Conservation (phyloP, 2,329 filamentous ascomycete genomes). For the Dactylellina leptospora region DNA sequence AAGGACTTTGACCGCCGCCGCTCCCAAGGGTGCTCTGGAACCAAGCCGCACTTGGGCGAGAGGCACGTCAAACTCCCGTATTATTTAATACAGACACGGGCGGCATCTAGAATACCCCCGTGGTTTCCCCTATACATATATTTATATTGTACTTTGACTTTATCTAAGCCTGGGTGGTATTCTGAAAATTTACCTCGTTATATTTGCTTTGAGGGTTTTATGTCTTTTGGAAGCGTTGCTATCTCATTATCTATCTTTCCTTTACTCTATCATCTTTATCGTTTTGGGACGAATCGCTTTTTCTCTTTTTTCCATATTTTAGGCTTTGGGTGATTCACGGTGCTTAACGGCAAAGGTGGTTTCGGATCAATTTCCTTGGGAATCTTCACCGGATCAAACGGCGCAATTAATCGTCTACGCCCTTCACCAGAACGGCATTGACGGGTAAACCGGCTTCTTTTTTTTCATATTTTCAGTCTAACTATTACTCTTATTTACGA, state of each 20-base stretch:
- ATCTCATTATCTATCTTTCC: conserved; percentile 29
- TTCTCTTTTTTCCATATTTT: conserved; percentile 34
- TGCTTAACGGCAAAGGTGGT: conserved; percentile 52
- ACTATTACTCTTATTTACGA: conserved; percentile 39
- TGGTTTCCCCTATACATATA: conserved; percentile 28
- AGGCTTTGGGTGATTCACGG: conserved; percentile 52
- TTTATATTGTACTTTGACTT: conserved; percentile 29
- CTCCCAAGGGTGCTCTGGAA: conserved; percentile 49
- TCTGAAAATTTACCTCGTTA: conserved; percentile 33
- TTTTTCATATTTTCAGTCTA: conserved; percentile 13
- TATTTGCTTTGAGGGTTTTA: conserved; percentile 22
- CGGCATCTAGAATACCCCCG: conserved; percentile 26
- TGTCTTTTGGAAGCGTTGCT: conserved; percentile 29
- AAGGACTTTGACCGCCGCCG: conserved; percentile 37
- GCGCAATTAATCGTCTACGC: conserved; percentile 52
- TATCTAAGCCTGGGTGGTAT: conserved; percentile 40
- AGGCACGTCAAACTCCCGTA: conserved; percentile 38
- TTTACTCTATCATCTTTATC: conserved; percentile 33
- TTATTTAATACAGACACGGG: conserved; percentile 39
- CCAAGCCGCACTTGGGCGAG: conserved; percentile 49
- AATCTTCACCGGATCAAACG: conserved; percentile 52
- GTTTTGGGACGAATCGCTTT: conserved; percentile 33
- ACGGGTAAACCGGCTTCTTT: conserved; percentile 43
- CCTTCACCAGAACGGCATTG: conserved; percentile 46
- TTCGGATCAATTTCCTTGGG: conserved; percentile 50